A percentile compares a stretch with the other conserved stretches of the same genome.
Evolutionary conservation across 306 rosid genomes (phyloP).

Genomic region (Gastrolobium bilobum): DNA sequence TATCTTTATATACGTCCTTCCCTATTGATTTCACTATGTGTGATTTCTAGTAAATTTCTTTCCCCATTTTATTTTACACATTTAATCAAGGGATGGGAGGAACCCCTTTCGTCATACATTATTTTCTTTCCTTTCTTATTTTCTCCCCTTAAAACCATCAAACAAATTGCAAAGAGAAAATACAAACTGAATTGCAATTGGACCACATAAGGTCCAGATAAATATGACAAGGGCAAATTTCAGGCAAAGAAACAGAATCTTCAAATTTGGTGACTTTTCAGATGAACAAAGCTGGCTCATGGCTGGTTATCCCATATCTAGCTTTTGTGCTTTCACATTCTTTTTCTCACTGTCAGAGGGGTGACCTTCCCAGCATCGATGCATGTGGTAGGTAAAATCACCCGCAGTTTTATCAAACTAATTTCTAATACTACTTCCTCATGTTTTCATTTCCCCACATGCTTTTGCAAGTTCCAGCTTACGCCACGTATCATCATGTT

Average conservation of each 20-base stretch:
- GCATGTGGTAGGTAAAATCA: constrained; percentile 36
- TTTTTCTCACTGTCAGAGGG: constrained; percentile 7
- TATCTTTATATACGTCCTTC: too few relatives aligned
- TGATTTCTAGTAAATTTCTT: not conserved
- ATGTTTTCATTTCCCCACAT: constrained; percentile 17
- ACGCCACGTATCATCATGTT: too few relatives aligned
- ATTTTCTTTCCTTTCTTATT: too few relatives aligned
- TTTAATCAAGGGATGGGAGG: not conserved
- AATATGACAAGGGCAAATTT: not conserved
- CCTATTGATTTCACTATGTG: too few relatives aligned
- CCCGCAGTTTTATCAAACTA: constrained; percentile 4
- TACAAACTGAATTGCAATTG: not conserved
- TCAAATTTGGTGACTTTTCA: not conserved
- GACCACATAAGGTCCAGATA: not conserved
- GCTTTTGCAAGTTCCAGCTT: not conserved
- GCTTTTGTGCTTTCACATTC: constrained; percentile 20
- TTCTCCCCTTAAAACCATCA: not conserved
- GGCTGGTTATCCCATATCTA: not conserved
- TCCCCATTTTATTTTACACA: not conserved
- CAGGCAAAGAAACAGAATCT: not conserved
- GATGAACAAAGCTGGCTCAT: not conserved
- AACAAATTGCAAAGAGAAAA: not conserved
- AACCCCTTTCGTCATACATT: not conserved
- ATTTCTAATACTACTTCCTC: not conserved
- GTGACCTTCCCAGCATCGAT: not conserved